Evolutionary conservation across 805 yeast species (phyloP).

Genomic region (Cyberlindnera maritima): DNA sequence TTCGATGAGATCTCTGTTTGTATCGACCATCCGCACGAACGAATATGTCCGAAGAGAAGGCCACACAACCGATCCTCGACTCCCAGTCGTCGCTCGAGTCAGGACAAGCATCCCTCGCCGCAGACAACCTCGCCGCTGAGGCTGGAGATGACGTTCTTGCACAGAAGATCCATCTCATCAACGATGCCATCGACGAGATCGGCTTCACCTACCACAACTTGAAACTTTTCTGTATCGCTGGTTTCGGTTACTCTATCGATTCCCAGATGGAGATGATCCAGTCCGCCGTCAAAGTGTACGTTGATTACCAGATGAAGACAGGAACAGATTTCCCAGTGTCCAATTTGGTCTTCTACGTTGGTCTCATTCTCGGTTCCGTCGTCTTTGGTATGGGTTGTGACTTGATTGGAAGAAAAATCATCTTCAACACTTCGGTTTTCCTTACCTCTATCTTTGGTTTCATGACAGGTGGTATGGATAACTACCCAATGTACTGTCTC

Average conservation of each 20-base stretch:
- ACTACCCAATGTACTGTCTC: constrained; percentile 46
- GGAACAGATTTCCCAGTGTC: constrained; percentile 39
- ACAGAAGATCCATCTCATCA: constrained; percentile 42
- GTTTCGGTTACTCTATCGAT: constrained; percentile 52
- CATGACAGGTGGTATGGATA: constrained; percentile 46
- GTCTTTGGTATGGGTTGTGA: constrained; percentile 53
- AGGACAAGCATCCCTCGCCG: neutral
- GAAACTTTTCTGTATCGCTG: constrained; percentile 44
- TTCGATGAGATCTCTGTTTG: no score
- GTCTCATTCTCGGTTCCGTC: constrained; percentile 46
- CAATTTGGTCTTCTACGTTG: constrained; percentile 45
- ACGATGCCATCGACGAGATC: constrained; percentile 56
- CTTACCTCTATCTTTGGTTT: constrained; percentile 46
- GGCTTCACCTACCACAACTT: constrained; percentile 56
- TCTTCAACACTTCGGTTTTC: constrained; percentile 46
- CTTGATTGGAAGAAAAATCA: constrained; percentile 47
- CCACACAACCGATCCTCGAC: neutral
- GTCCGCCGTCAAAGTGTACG: constrained; percentile 41
- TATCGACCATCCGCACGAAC: no score
- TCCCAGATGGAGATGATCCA: constrained; percentile 48
- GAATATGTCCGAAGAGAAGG: neutral
- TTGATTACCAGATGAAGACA: constrained; percentile 41
- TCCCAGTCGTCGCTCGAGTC: constrained; percentile 1
- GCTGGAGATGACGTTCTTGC: constrained; percentile 23
- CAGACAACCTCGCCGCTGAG: constrained; percentile 29